phyloP scores from a whole-genome alignment of 306 rosid species.

The Cotoneaster glaucophyllus region DNA sequence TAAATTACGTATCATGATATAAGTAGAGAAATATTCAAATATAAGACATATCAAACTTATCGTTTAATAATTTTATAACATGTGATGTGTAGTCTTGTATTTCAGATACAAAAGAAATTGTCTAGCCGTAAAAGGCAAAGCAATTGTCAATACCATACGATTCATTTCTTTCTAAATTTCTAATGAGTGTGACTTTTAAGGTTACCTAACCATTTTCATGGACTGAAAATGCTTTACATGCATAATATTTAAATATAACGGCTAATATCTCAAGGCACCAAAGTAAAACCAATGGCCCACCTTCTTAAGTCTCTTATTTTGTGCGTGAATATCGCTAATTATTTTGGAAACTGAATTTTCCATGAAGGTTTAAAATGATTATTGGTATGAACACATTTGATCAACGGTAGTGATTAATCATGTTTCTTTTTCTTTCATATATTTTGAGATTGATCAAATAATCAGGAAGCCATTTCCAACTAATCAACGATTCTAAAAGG shows the following conservation, averaged over 20 bases:
- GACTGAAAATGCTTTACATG: not conserved
- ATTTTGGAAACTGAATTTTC: too few species aligned
- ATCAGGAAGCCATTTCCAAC: too few species aligned
- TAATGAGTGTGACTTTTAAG: not conserved
- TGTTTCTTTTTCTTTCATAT: too few species aligned
- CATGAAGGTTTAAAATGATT: too few species aligned
- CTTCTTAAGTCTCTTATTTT: not conserved
- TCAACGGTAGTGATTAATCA: too few species aligned
- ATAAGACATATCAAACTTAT: too few species aligned
- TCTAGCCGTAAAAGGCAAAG: not conserved
- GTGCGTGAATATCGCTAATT: not conserved
- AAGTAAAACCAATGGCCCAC: not conserved
- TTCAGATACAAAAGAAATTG: too few species aligned
- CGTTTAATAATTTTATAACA: too few species aligned
- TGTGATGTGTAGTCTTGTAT: rapidly evolving
- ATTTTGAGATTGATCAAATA: not conserved
- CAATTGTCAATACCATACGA: not conserved
- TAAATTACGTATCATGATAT: too few species aligned
- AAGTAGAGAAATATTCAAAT: too few species aligned
- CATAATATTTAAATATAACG: not conserved
- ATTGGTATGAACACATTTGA: not conserved
- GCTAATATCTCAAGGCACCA: not conserved
- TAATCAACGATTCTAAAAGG: too few species aligned
- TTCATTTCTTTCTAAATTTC: not conserved
- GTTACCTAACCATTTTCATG: not conserved